Evolutionary conservation across 2,329 filamentous ascomycete genomes (phyloP).

Genomic region (Thyridium curvatum): DNA sequence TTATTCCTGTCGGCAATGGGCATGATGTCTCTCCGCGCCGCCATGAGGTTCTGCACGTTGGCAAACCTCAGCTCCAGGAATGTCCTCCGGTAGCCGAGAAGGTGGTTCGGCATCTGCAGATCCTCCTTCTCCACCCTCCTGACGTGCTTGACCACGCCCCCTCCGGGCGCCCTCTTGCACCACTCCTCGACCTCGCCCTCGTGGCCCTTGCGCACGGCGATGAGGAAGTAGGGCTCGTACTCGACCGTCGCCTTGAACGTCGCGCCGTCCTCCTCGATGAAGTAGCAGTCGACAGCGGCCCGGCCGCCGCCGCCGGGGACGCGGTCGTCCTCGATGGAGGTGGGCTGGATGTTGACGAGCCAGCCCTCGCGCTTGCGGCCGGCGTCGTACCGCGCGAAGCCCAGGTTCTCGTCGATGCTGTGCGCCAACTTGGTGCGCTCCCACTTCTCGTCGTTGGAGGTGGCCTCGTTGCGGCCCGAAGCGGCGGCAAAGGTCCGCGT

Average conservation of each 20-base stretch:
- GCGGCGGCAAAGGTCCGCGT: conserved; percentile 75
- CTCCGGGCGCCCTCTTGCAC: conserved; percentile 70
- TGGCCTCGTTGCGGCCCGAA: conserved; percentile 71
- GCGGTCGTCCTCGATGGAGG: conserved; percentile 78
- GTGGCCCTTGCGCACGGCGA: conserved; percentile 80
- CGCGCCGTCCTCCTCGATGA: conserved; percentile 80
- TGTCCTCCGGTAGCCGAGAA: conserved; percentile 82
- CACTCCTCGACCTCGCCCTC: conserved; percentile 97
- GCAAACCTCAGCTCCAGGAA: conserved; percentile 83
- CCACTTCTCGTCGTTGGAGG: conserved; percentile 86
- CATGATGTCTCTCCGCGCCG: conserved; percentile 77
- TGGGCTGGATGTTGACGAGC: conserved; percentile 93
- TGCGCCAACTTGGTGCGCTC: conserved; percentile 79
- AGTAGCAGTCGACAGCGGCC: conserved; percentile 93
- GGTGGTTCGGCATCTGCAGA: conserved; percentile 88
- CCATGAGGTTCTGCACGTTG: conserved; percentile 80
- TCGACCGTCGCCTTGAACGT: conserved; percentile 96
- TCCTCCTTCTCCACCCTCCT: conserved; percentile 86
- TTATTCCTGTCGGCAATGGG: conserved; percentile 95
- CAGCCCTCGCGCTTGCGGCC: conserved; percentile 77
- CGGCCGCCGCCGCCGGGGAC: conserved; percentile 79
- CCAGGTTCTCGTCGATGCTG: conserved; percentile 90
- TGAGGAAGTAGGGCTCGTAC: conserved; percentile 93
- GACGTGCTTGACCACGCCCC: conserved; percentile 75
- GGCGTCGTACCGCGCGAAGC: conserved; percentile 85